Evolutionary conservation across 140 eudicot genomes (phyloP).

Genomic region (Oenanthe javanica): DNA sequence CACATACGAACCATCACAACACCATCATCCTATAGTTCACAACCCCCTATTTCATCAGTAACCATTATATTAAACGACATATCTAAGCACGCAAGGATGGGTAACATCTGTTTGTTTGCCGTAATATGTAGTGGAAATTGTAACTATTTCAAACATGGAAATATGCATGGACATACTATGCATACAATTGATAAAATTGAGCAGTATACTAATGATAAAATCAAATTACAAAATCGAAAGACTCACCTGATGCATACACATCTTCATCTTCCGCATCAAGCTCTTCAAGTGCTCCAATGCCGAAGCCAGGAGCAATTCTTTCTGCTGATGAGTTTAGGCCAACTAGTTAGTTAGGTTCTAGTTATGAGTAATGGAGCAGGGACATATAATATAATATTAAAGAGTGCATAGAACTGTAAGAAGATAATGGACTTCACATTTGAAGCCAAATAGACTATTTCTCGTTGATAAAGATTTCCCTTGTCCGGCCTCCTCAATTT

Average conservation of each 20-base stretch:
- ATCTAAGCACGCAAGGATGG: background rate
- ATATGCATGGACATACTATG: background rate
- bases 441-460: constrained; percentile 54
- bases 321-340: constrained; percentile 48
- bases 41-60: background rate
- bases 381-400: background rate
- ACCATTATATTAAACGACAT: background rate
- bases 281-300: constrained; percentile 98
- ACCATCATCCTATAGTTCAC: background rate
- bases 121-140: background rate
- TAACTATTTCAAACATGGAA: background rate
- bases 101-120: background rate
- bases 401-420: constrained; percentile 14
- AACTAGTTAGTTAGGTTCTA: constrained; percentile 11
- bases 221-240: background rate
- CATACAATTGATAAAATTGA: background rate
- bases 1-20: background rate
- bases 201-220: background rate
- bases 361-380: constrained; percentile 3
- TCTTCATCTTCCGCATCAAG: constrained; percentile 95
- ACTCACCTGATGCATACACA: constrained; percentile 60
- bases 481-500: constrained; percentile 31
- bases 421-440: constrained; percentile 32
- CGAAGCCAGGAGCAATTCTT: constrained; percentile 94
- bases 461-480: constrained; percentile 33